Evolutionary conservation across 169 alveolate genomes (phyloP), one percentile per base, ranked within the genome.

Genomic region (Nephromyces sp.): DNA sequence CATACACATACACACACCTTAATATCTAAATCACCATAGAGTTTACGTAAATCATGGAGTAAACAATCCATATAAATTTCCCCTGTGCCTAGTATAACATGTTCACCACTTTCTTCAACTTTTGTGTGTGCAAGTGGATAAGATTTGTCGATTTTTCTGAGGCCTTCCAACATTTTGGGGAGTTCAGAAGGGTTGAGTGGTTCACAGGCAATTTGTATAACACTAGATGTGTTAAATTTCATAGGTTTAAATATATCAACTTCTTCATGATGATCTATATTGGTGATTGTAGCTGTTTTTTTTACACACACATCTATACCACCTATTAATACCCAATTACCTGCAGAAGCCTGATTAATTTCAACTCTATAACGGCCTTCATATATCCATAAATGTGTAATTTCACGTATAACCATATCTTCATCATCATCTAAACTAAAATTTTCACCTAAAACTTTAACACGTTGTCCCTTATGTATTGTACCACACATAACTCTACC

Each of bases 401-500:
- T 87, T 32, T 82, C 91, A 34, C 95, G 87, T 21, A 93, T 78
- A 25, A 88, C 83, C 92, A 88, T 88, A 82, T 97, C 98, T 76
- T 97, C 99, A 74, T 94, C 97, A 74, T 96, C 99, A 68, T 94
- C 95, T 28, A 81, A 61, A 27, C 80, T 70, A 66, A 73, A 81
- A 32, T 80, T 70, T 70, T 81, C 86, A 21, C 86, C 85, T 28
- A 43, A 22, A 29, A 61, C 70, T 81, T 77, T 84, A 32, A 97
- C 96, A 2, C 90, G 87, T 68, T 94, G 94, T 0, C 98, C 98
- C 78, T 91, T 91, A 70, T 78, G 76, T 28, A 97, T 71, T 15
- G 98, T 95, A 35, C 99, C 99, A 28, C 97, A 91, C 89, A 95
- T 77, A 32, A 97, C 97, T 62, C 99, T 86, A 0, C 99, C 99